Base-by-base conservation (phyloP, 2,329 filamentous ascomycete genomes). In the Colletotrichum lentis region DNA sequence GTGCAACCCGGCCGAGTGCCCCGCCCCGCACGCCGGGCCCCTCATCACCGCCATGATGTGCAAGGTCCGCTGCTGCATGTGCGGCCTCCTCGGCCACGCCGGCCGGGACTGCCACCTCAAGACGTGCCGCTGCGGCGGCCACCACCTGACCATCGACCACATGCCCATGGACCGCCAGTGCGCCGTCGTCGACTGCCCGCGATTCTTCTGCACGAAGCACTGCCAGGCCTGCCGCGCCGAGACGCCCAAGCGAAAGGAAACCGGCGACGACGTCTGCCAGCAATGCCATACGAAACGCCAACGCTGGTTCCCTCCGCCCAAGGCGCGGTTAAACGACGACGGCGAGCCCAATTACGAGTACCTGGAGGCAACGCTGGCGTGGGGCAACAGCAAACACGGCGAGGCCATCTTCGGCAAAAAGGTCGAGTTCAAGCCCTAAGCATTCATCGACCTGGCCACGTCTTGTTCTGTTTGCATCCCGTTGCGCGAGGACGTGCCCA, bases 61-160 rank as follows among this genome's bases (percentile, higher is more conserved):
- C 71, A 68, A 69, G 20, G 55, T 71, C 18, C 75, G 80, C 20
- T 81, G 80, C 69, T 81, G 79, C 69, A 81, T 81, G 79, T 81
- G 80, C 64, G 80, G 80, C n/a, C 62, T 76, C 3, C 71, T 68
- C 22, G 78, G 77, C 2, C 79, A 82, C 65, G 74, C 73, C 31
- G 79, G 79, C n/a, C 72, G 65, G 16, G 73, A 79, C 35, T 81
- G 80, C 66, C 72, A 75, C 24, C 59, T 77, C 39, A 74, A 73
- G 63, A 71, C 65, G 20, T 81, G 80, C 61, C 74, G 76, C 4
- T 81, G 79, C 71, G 78, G 80, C 18, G 71, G 64, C 12, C 67
- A 71, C 11, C 79, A 81, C 64, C 73, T 81, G 49, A 77, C 66
- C 2, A 31, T 56, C 10, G 18, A 24, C 11, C 66, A 66, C 24